Conservation (phyloP, 148 eudicot genomes). For the Selenicereus undatus region DNA sequence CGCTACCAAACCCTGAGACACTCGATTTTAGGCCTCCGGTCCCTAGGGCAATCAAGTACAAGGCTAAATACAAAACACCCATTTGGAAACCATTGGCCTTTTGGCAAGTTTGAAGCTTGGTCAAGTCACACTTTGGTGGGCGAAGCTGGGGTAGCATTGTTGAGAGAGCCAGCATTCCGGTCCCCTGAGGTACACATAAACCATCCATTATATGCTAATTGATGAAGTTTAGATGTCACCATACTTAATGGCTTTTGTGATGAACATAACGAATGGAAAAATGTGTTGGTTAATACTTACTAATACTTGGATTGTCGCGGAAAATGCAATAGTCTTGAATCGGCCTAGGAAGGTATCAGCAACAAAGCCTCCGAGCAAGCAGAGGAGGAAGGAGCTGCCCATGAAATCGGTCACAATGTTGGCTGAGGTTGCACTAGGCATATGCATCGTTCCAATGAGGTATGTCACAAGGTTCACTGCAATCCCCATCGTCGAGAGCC, state of each 20-base stretch:
- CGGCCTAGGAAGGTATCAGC: conserved; percentile 89
- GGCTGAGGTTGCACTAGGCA: conserved; percentile 74
- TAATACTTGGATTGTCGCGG: conserved; percentile 51
- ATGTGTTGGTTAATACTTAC: conserved; percentile 27
- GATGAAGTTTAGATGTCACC: background rate
- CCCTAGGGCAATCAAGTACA: conserved; percentile 42
- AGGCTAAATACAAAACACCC: conserved; percentile 47
- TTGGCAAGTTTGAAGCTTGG: conserved; percentile 33
- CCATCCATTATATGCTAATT: background rate
- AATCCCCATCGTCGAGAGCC: conserved; percentile 96
- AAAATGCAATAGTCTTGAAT: conserved; percentile 71
- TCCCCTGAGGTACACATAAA: conserved; percentile 43
- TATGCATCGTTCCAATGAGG: conserved; percentile 68
- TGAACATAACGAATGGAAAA: background rate
- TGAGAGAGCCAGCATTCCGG: conserved; percentile 54
- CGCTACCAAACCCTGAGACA: conserved; percentile 42
- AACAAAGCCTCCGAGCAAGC: conserved; percentile 79
- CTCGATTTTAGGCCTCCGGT: conserved; percentile 45
- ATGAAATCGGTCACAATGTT: conserved; percentile 80
- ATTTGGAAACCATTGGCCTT: conserved; percentile 62
- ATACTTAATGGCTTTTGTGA: background rate
- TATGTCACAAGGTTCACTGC: conserved; percentile 96
- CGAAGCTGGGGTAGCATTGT: conserved; percentile 57
- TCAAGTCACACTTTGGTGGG: conserved; percentile 55
- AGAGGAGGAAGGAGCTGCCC: conserved; percentile 85